Conservation (phyloP, 2,329 filamentous ascomycete genomes). For the Pestalotiopsis sp. region DNA sequence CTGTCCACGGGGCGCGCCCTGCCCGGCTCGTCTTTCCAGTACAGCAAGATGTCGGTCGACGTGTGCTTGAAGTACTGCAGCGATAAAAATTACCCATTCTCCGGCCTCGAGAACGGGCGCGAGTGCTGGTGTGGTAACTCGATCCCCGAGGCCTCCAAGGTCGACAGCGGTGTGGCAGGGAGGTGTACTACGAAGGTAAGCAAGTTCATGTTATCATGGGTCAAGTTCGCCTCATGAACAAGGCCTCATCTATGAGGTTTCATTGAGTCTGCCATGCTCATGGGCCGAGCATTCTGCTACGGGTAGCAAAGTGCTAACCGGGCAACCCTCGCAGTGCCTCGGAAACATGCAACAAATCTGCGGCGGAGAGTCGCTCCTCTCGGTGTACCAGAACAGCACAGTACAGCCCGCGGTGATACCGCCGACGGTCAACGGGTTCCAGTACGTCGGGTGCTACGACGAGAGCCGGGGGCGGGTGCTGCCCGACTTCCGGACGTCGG, state of each 20-base stretch:
- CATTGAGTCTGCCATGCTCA: neutral
- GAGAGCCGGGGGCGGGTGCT: neutral
- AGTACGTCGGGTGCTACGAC: conserved; percentile 4
- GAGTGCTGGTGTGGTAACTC: conserved; percentile 9
- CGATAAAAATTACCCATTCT: neutral
- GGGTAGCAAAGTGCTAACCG: too few species aligned
- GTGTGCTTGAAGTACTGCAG: neutral
- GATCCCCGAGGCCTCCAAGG: neutral
- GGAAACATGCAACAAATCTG: neutral
- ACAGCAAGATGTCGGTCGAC: conserved; percentile 6
- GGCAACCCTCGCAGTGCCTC: too few species aligned
- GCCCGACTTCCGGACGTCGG: neutral
- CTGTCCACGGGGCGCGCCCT: neutral
- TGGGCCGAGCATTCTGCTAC: neutral
- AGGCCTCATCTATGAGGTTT: too few species aligned
- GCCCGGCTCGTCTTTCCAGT: too few species aligned
- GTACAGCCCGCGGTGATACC: neutral
- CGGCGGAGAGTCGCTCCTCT: neutral
- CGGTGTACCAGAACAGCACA: neutral
- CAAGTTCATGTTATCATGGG: too few species aligned
- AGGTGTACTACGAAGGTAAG: neutral
- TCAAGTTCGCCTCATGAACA: too few species aligned
- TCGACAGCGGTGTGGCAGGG: neutral
- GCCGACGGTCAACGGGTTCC: neutral
- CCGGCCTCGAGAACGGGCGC: conserved; percentile 5